Conservation (phyloP, 495 filamentous ascomycete species). For the Collariella sp. region DNA sequence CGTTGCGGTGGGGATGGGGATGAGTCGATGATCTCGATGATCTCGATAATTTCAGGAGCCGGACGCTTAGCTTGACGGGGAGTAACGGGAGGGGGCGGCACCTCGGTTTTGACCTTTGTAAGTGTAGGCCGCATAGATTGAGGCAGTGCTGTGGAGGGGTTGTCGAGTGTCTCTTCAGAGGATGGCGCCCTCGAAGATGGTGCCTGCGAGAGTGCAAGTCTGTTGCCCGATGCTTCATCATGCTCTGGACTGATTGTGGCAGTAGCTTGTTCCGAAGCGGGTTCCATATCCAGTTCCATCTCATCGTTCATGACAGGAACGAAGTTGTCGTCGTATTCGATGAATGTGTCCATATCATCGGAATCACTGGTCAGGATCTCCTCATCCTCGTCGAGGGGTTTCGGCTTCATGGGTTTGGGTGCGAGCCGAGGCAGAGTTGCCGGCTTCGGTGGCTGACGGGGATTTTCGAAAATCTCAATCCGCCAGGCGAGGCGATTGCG, state of each 20-base stretch:
- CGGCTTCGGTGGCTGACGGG: constrained; percentile 42
- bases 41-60: constrained; percentile 7
- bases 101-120: constrained; percentile 4
- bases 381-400: constrained; percentile 28
- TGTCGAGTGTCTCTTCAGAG: neutral
- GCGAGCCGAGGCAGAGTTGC: constrained; percentile 22
- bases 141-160: neutral
- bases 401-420: constrained; percentile 10
- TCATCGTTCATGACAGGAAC: neutral
- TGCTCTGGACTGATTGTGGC: neutral
- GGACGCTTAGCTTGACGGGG: neutral
- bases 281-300: constrained; percentile 15
- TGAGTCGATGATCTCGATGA: constrained; percentile 12
- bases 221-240: neutral
- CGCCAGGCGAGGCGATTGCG: constrained; percentile 48
- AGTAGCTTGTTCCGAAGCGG: neutral
- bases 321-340: constrained; percentile 24
- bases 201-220: neutral
- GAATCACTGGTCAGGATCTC: constrained; percentile 40
- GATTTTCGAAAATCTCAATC: constrained; percentile 42
- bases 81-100: neutral
- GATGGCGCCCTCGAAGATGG: neutral
- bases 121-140: neutral
- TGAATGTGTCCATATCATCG: constrained; percentile 39
- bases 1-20: constrained; percentile 2